A percentile compares a stretch with the other conserved stretches of the same genome.
These are phyloP conservation scores for Fonsecaea erecta DNA, from an alignment of 2,329 filamentous ascomycete genomes.

Conservation along the genomic window DNA sequence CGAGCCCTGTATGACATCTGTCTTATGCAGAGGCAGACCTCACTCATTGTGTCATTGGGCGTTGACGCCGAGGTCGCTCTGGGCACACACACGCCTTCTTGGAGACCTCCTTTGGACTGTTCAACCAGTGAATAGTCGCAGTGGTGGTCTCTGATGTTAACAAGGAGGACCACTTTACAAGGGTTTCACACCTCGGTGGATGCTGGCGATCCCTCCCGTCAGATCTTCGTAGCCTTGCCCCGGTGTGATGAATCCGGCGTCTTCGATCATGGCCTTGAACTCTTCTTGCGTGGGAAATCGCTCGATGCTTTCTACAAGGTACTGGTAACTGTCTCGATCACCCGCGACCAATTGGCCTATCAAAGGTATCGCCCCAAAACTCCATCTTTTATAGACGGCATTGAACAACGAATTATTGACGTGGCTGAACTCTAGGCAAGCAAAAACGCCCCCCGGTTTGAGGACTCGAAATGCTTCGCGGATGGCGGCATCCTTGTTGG, in stretches of 20 bases:
- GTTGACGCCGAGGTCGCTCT: neutral
- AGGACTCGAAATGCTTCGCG: conserved; percentile 84
- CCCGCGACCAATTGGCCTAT: conserved; percentile 95
- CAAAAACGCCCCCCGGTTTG: conserved; percentile 93
- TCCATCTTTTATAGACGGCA: conserved; percentile 91
- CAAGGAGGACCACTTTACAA: neutral
- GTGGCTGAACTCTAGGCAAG: conserved; percentile 93
- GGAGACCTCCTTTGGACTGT: neutral
- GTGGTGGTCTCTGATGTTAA: neutral
- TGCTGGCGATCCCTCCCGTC: conserved; percentile 89
- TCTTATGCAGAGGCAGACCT: neutral
- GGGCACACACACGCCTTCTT: neutral
- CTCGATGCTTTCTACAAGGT: conserved; percentile 97
- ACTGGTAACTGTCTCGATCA: conserved; percentile 96
- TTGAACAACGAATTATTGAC: conserved; percentile 79
- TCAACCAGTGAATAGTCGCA: neutral
- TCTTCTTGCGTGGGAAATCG: conserved; percentile 83
- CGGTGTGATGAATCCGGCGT: conserved; percentile 72
- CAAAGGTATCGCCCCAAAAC: conserved; percentile 88
- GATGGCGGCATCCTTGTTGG: conserved; percentile 82
- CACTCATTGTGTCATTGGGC: neutral
- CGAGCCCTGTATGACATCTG: neutral
- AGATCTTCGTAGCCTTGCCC: conserved; percentile 86
- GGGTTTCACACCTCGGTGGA: conserved; percentile 95
- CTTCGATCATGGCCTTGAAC: conserved; percentile 80